Base-by-base conservation (phyloP, 805 yeast genomes). In the Candida patagonica region DNA sequence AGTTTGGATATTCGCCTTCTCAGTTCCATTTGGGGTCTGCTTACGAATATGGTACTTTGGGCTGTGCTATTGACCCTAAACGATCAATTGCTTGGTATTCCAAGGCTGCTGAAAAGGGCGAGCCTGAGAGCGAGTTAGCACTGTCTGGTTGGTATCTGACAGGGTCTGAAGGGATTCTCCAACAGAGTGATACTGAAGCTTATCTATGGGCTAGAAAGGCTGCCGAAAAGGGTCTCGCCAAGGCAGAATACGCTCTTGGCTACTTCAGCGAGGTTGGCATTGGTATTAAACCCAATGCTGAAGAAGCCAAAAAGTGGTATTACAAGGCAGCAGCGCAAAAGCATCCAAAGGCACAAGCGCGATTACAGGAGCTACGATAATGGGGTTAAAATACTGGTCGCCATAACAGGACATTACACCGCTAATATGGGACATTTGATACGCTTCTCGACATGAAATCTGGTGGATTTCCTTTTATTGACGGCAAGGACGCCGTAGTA, bases 81-180 rank as follows among this genome's bases (percentile, higher is more conserved):
- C 69, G 73, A 45, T 73, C 82, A 6, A 68, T 82, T 36, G 80
- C 80, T 10, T 83, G 89, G 88, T 83, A 81, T 57, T 65, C 78
- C 7, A 66, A 74, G 40, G 79, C 84, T 3, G 85, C 87, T 35
- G 70, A 66, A 31, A 65, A 70, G 43, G 80, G 79, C 12, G 78
- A 80, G 50, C 68, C 79, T 0, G 73, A 78, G 52, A 78, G 84
- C 2, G 80, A 81, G 55, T 65, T 82, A 54, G 85, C 84, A 0
- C 60, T 82, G 26, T 73, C 81, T 43, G 87, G 87, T 13, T 83
- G 92, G 92, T 81, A 79, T 53, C 66, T 82, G 41, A 80, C 89
- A 0, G 92, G 92, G 0, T 75, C 79, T 0, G 68, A 68, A 12
- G 76, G 73, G 1, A 65, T 78, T 5, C 58, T 82, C 36, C 63